phyloP scores from a whole-genome alignment of 768 basidiomycete species.

The Calocybe indica region DNA sequence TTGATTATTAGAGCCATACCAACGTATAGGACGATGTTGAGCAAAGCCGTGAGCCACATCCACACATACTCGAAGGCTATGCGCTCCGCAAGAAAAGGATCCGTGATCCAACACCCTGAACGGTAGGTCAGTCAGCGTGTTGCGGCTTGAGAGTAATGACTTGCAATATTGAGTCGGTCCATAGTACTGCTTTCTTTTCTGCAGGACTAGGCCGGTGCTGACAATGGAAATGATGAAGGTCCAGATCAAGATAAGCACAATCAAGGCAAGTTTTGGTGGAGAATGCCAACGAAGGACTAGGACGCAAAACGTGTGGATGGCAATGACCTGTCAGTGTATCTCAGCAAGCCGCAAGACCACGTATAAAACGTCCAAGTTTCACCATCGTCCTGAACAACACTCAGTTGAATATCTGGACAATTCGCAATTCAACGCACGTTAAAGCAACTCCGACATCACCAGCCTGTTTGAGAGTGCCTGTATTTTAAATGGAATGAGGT shows the following conservation, averaged over 20 bases:
- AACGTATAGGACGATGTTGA: constrained; percentile 37
- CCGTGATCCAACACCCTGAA: constrained; percentile 50
- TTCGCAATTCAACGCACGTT: constrained; percentile 23
- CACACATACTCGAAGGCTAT: constrained; percentile 47
- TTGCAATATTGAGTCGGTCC: constrained; percentile 35
- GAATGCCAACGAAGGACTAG: constrained; percentile 34
- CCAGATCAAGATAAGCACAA: constrained; percentile 33
- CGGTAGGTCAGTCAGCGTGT: neutral
- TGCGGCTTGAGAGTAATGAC: constrained; percentile 6
- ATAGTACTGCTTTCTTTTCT: constrained; percentile 32
- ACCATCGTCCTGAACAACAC: neutral
- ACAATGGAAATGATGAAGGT: constrained; percentile 31
- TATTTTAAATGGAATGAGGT: too few relatives aligned
- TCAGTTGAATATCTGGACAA: neutral
- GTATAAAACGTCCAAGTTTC: constrained; percentile 15
- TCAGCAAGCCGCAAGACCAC: neutral
- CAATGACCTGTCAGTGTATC: constrained; percentile 30
- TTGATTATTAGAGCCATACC: constrained; percentile 37
- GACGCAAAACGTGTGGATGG: constrained; percentile 43
- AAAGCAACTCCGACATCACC: constrained; percentile 44
- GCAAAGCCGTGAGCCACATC: constrained; percentile 41
- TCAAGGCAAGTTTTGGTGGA: constrained; percentile 23
- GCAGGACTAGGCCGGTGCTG: constrained; percentile 28
- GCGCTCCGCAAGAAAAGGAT: constrained; percentile 25
- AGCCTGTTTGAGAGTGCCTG: constrained; percentile 32